Percentiles rank a stretch among this genome's conserved stretches.
Conservation (phyloP, 106 monocot species). For the Phalaenopsis equestris region DNA sequence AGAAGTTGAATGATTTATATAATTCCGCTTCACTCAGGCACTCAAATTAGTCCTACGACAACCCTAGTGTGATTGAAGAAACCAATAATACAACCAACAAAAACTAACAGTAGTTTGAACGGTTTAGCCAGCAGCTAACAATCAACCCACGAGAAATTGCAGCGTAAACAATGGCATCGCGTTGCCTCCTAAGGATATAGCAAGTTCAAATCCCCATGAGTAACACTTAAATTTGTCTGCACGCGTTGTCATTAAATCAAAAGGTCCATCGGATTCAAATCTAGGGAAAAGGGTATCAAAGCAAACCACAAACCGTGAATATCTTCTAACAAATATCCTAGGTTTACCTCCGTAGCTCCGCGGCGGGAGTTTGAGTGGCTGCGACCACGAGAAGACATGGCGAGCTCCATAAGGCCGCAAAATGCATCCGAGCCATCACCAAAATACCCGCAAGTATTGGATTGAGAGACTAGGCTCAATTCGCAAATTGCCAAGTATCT, state of each 20-base stretch:
- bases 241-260: not conserved
- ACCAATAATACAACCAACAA: not conserved
- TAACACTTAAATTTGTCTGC: not conserved
- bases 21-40: not conserved
- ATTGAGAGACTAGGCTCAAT: too few relatives aligned
- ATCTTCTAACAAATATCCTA: not conserved
- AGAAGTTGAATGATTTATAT: not conserved
- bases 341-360: not conserved
- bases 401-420: not conserved
- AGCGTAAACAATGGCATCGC: not conserved
- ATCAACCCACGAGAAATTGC: not conserved
- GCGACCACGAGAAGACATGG: not conserved
- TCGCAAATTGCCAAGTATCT: too few relatives aligned
- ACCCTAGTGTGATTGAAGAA: not conserved
- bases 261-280: not conserved
- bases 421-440: constrained; percentile 1
- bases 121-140: not conserved
- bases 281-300: not conserved
- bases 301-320: not conserved
- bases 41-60: not conserved
- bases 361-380: not conserved
- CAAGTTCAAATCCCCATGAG: constrained; percentile 1
- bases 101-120: not conserved
- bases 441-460: not conserved
- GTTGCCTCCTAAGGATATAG: not conserved